Conservation (phyloP, 352 stramenopile genomes). For the Phytophthora citricola region DNA sequence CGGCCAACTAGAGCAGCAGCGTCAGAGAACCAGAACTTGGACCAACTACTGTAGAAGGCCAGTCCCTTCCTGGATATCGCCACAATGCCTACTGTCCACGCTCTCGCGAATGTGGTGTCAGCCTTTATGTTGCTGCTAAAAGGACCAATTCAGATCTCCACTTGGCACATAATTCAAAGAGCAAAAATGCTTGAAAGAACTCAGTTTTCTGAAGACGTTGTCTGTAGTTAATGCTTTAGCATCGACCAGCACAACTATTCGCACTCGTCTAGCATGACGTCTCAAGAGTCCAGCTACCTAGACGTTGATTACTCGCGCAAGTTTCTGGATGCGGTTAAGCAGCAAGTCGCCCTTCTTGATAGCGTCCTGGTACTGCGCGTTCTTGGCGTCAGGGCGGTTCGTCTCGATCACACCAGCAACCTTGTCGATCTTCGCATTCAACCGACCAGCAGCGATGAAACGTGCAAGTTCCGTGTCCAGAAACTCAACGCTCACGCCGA, state of each 20-base stretch:
- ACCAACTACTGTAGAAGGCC: no score
- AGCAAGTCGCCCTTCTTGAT: constrained; percentile 99
- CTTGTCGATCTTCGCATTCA: constrained; percentile 99
- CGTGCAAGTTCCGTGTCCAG: constrained; percentile 97
- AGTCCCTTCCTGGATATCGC: no score
- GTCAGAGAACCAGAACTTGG: no score
- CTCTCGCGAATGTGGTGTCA: no score
- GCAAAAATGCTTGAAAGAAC: no score
- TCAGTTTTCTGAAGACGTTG: background rate
- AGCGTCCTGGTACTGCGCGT: constrained; percentile 98
- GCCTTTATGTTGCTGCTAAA: no score
- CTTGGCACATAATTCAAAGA: no score
- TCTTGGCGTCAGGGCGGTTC: constrained; percentile 98
- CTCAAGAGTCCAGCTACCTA: constrained; percentile 40
- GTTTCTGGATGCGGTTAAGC: constrained; percentile 98
- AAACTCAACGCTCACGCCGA: constrained; percentile 95
- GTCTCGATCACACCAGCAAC: constrained; percentile 98
- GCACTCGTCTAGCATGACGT: background rate
- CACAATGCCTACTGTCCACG: no score
- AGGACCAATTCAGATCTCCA: no score
- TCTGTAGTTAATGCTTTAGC: constrained; percentile 14
- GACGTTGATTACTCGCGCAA: constrained; percentile 97
- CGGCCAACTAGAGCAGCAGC: constrained; percentile 27
- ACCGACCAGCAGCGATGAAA: constrained; percentile 96
- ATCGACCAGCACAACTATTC: constrained; percentile 15